Percentiles rank a stretch among this genome's conserved stretches.
phyloP scores from a whole-genome alignment of 257 asterid species.

The Nicotiana tomentosiformis region DNA sequence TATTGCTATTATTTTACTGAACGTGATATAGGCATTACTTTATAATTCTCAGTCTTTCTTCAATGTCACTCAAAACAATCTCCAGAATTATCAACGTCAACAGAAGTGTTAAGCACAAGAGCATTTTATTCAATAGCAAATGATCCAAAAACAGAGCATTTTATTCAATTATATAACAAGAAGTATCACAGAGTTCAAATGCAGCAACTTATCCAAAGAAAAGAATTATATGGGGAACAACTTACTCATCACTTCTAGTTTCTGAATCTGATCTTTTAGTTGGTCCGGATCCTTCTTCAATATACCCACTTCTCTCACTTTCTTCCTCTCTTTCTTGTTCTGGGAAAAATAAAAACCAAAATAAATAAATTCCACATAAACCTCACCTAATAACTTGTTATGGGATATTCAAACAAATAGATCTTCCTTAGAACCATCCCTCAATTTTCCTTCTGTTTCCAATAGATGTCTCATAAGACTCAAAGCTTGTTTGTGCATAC shows the following conservation, averaged over 20 bases:
- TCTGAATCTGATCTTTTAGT: slow-evolving; percentile 68
- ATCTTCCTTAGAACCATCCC: too few relatives aligned
- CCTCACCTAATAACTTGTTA: too few relatives aligned
- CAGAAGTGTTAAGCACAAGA: background rate
- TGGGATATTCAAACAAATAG: too few relatives aligned
- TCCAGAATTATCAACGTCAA: background rate
- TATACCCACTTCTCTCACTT: slow-evolving; percentile 93
- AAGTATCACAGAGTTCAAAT: background rate
- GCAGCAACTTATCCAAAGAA: background rate
- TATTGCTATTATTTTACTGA: background rate
- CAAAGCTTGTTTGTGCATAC: too few relatives aligned
- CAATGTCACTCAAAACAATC: background rate
- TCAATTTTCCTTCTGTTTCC: too few relatives aligned
- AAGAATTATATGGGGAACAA: background rate
- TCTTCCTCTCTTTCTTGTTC: slow-evolving; percentile 95
- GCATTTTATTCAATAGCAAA: background rate
- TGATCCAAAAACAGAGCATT: background rate
- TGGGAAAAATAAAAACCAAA: slow-evolving; percentile 14
- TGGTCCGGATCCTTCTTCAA: slow-evolving; percentile 92
- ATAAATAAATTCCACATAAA: too few relatives aligned
- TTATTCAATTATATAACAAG: too few relatives aligned
- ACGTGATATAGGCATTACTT: background rate
- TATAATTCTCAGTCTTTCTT: background rate
- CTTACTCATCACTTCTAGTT: slow-evolving; percentile 88
- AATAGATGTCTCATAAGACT: too few relatives aligned